A percentile compares a stretch with the other conserved stretches of the same genome.
Evolutionary conservation across 139 green algal species (phyloP).

Genomic region (Chlorella vulgaris): DNA sequence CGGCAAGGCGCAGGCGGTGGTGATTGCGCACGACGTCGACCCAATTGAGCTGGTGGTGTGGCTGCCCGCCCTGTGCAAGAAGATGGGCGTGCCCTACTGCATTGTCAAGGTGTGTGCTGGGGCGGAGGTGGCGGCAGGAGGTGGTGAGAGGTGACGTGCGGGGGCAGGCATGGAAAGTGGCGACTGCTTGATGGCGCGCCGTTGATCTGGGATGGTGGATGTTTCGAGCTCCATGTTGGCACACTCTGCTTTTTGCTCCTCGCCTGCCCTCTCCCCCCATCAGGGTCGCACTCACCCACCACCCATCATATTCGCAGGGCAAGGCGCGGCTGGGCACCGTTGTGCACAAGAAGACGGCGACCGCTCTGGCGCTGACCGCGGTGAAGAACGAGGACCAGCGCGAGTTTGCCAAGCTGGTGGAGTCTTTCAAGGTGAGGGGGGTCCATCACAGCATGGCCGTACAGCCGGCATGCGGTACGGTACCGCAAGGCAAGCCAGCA

Average conservation of each 20-base stretch:
- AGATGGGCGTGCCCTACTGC: constrained; percentile 98
- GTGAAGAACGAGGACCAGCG: constrained; percentile 99
- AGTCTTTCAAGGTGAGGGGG: constrained; percentile 81
- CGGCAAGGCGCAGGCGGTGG: constrained; percentile 95
- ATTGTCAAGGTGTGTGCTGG: constrained; percentile 94
- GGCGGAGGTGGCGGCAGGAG: neutral
- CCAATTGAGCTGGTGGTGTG: constrained; percentile 99
- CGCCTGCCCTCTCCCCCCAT: too few species aligned
- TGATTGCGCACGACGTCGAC: constrained; percentile 99
- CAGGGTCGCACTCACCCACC: too few species aligned
- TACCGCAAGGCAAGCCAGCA: too few species aligned
- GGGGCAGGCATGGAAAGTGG: too few species aligned
- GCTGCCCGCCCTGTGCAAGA: constrained; percentile 98
- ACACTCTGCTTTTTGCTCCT: neutral
- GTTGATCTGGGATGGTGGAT: too few species aligned
- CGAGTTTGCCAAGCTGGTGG: constrained; percentile 98
- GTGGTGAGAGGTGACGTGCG: neutral
- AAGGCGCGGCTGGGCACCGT: constrained; percentile 91
- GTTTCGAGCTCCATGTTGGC: neutral
- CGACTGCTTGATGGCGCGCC: too few species aligned
- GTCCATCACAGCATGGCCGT: neutral
- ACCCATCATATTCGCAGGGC: too few species aligned
- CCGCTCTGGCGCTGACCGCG: constrained; percentile 88
- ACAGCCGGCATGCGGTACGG: too few species aligned
- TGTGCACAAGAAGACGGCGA: constrained; percentile 99